Conservation (phyloP, 176 grass and related monocot species). For the Oropetium thomaeum region DNA sequence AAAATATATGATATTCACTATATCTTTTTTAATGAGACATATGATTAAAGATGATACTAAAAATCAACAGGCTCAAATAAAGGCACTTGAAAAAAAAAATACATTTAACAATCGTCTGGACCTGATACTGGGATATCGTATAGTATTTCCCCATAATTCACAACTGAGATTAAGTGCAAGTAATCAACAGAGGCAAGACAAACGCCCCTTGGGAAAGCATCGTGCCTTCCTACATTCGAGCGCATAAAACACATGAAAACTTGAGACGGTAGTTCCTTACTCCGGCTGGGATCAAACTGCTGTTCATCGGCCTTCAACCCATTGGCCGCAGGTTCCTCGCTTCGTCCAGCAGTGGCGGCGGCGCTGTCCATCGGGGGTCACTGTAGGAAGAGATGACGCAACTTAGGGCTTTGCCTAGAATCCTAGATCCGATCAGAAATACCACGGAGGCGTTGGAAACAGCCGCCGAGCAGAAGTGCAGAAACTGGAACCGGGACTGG, state of each 20-base stretch:
- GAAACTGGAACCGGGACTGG: too few species aligned
- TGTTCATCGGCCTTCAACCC: slow-evolving; percentile 20
- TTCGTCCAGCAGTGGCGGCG: background rate
- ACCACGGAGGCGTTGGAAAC: background rate
- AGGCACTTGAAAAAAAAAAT: too few species aligned
- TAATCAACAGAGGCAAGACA: background rate
- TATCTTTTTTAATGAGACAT: too few species aligned
- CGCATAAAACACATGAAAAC: background rate
- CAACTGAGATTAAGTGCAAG: background rate
- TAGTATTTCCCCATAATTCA: background rate
- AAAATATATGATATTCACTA: too few species aligned
- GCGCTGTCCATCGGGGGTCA: slow-evolving; percentile 16
- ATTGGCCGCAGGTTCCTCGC: slow-evolving; percentile 6
- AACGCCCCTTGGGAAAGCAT: background rate
- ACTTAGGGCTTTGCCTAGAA: slow-evolving; percentile 12
- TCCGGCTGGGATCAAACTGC: slow-evolving; percentile 77
- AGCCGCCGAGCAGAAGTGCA: background rate
- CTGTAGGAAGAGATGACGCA: background rate
- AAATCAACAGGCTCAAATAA: too few species aligned
- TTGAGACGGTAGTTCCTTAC: slow-evolving; percentile 26
- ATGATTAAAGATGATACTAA: too few species aligned
- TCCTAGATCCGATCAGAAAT: background rate
- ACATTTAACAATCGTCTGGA: background rate
- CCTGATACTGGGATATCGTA: background rate
- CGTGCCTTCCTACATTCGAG: background rate